Evolutionary conservation across 208 protist genomes (phyloP).

Genomic region (Leishmania gerbilli): DNA sequence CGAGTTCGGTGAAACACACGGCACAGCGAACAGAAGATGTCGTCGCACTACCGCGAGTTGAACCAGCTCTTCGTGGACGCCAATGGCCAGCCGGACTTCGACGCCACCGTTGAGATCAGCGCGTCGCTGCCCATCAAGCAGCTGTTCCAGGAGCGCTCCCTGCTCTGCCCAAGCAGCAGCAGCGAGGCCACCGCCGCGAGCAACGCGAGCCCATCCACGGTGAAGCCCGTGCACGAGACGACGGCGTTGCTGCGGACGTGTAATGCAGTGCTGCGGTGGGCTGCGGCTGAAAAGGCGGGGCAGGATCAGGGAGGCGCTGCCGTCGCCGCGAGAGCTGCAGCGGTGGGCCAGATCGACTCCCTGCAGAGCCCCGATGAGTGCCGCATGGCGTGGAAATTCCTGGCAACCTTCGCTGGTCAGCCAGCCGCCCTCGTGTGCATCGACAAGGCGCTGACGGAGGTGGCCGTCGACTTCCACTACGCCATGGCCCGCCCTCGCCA

Average conservation of each 20-base stretch:
- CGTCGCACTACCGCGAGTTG: constrained; percentile 61
- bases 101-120: constrained; percentile 43
- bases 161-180: constrained; percentile 23
- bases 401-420: constrained; percentile 37
- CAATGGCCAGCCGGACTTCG: constrained; percentile 54
- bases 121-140: constrained; percentile 51
- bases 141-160: constrained; percentile 50
- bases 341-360: constrained; percentile 30
- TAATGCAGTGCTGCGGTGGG: constrained; percentile 41
- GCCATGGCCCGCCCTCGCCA: constrained; percentile 74
- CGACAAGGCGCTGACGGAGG: constrained; percentile 42
- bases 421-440: constrained; percentile 38
- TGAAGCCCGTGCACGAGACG: constrained; percentile 30
- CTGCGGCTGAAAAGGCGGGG: constrained; percentile 2
- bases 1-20: not conserved
- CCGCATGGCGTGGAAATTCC: constrained; percentile 84
- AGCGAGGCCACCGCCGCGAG: not conserved
- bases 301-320: not conserved
- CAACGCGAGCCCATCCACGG: constrained; percentile 23
- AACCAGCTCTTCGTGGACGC: constrained; percentile 43
- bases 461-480: constrained; percentile 77
- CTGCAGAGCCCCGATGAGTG: constrained; percentile 62
- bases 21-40: constrained; percentile 33
- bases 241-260: constrained; percentile 28
- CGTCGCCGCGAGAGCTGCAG: constrained; percentile 42